Evolutionary conservation across 1,284 basidiomycete genomes (phyloP).

Genomic region (Cutaneotrichosporon cutaneum): DNA sequence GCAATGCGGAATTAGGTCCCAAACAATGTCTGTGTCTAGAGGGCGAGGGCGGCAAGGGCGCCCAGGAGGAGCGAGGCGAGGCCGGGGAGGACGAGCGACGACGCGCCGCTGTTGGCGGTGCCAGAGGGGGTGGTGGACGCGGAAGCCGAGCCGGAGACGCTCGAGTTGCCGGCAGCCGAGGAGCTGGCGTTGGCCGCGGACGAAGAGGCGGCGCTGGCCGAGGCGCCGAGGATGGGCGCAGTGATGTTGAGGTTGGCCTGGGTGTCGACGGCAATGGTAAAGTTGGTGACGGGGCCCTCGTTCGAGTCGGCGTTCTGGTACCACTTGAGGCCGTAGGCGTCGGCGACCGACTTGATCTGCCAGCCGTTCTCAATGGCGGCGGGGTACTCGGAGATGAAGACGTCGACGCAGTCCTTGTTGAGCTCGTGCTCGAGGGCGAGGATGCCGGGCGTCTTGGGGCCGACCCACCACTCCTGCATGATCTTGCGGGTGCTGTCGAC

Average conservation of each 20-base stretch:
- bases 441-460: slow-evolving; percentile 39
- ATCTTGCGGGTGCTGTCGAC: slow-evolving; percentile 26
- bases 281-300: slow-evolving; percentile 29
- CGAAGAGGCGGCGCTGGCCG: slow-evolving; percentile 6
- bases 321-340: slow-evolving; percentile 43
- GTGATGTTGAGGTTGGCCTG: slow-evolving; percentile 6
- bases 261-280: slow-evolving; percentile 9
- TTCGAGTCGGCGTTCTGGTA: slow-evolving; percentile 45
- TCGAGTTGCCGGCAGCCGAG: neutral
- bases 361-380: slow-evolving; percentile 41
- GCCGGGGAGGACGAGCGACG: slow-evolving; percentile 8
- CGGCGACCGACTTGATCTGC: slow-evolving; percentile 42
- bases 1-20: neutral
- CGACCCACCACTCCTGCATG: slow-evolving; percentile 34
- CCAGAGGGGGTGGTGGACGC: neutral
- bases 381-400: slow-evolving; percentile 42
- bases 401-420: slow-evolving; percentile 35
- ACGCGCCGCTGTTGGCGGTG: slow-evolving; percentile 9
- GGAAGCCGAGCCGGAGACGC: neutral
- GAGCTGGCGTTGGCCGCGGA: neutral
- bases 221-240: neutral
- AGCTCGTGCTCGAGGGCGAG: slow-evolving; percentile 46
- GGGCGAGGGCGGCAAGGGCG: slow-evolving; percentile 9
- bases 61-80: slow-evolving; percentile 8
- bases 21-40: slow-evolving; percentile 10